These are phyloP conservation scores for Eucalyptus microcorys DNA, from an alignment of 345 rosid species.

Conservation along the genomic window DNA sequence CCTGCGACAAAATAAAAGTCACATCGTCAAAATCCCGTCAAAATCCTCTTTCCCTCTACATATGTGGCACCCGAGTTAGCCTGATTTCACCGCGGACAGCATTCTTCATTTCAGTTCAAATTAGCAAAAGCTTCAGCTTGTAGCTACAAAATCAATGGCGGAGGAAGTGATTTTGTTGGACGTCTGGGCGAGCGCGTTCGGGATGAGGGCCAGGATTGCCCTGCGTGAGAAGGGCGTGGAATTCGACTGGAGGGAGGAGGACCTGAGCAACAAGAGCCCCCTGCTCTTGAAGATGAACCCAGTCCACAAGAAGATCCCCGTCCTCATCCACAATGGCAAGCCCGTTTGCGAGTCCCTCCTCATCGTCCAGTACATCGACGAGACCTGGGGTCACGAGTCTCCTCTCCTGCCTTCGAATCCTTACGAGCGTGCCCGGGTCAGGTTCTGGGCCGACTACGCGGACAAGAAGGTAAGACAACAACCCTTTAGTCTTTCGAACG, in stretches of 20 bases:
- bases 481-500: background rate
- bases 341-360: constrained; percentile 1
- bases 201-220: constrained; percentile 2
- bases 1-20: background rate
- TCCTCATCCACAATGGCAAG: constrained; percentile 1
- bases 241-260: background rate
- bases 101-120: background rate
- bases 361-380: constrained; percentile 1
- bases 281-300: constrained; percentile 4
- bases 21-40: too few species aligned
- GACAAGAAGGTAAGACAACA: constrained; percentile 1
- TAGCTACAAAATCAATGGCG: background rate
- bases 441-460: constrained; percentile 4
- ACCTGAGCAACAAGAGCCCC: constrained; percentile 1
- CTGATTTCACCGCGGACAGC: background rate
- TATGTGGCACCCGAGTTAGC: background rate
- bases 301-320: background rate
- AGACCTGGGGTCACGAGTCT: background rate
- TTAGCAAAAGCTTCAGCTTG: background rate
- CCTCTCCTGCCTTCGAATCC: constrained; percentile 1
- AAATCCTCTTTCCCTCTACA: background rate
- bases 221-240: background rate
- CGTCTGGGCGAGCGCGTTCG: constrained; percentile 3
- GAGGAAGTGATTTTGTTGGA: background rate
- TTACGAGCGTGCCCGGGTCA: background rate